These are phyloP conservation scores for Coemansia sp. DNA, from an alignment of 192 early-diverging fungal genomes.

Conservation along the genomic window DNA sequence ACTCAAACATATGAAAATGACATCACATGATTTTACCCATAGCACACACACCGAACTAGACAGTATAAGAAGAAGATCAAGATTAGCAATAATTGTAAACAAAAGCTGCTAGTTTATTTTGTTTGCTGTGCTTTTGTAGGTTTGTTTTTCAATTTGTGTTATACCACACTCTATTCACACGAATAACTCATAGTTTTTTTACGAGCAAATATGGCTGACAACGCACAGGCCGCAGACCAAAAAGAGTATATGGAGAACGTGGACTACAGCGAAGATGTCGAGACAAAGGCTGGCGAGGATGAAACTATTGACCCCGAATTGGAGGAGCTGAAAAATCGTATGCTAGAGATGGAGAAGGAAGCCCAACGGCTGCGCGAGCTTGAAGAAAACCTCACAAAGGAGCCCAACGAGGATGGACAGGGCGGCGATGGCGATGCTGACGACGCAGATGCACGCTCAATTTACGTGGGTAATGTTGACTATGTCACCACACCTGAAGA, in stretches of 20 bases:
- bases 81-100: no score
- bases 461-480: constrained; percentile 97
- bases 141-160: no score
- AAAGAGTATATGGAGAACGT: constrained; percentile 18
- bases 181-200: no score
- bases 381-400: constrained; percentile 45
- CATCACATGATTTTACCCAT: no score
- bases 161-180: no score
- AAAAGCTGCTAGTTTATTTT: no score
- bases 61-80: no score
- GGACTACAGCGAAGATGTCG: constrained; percentile 27
- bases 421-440: constrained; percentile 18
- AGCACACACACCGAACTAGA: no score
- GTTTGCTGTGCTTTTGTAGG: no score
- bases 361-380: constrained; percentile 52
- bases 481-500: constrained; percentile 93
- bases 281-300: constrained; percentile 13
- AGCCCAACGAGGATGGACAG: constrained; percentile 14
- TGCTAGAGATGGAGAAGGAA: constrained; percentile 54
- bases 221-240: constrained; percentile 5
- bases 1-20: no score
- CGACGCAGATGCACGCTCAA: constrained; percentile 78
- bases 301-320: constrained; percentile 36
- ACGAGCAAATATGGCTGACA: constrained; percentile 7
- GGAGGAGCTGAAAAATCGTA: constrained; percentile 43